phyloP scores from a whole-genome alignment of 768 basidiomycete species.

The Lactarius pseudohatsudake region DNA sequence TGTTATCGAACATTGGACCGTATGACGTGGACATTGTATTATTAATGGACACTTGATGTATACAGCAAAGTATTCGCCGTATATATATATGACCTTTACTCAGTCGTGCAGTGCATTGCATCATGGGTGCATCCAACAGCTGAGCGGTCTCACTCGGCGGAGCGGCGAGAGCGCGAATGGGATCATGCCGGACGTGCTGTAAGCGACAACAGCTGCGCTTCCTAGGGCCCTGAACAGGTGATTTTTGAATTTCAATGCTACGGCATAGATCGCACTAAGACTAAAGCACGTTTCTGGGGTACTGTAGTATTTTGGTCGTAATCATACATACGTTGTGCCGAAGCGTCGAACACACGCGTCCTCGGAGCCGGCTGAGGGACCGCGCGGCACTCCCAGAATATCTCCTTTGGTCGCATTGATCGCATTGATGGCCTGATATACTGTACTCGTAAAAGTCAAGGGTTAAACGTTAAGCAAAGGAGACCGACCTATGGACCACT shows the following conservation, averaged over 20 bases:
- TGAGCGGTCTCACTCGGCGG: neutral
- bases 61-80: neutral
- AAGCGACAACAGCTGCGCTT: too few relatives aligned
- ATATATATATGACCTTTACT: neutral
- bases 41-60: conserved; percentile 6
- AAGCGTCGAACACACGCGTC: neutral
- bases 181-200: too few relatives aligned
- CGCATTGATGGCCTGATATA: neutral
- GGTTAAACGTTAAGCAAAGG: too few relatives aligned
- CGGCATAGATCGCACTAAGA: neutral
- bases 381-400: neutral
- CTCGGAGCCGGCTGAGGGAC: neutral
- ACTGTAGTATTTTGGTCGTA: neutral
- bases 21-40: conserved; percentile 9
- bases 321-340: neutral
- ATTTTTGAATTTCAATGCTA: neutral
- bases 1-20: conserved; percentile 5
- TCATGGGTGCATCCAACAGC: neutral
- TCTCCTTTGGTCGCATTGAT: neutral
- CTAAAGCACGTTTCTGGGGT: too few relatives aligned
- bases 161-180: too few relatives aligned
- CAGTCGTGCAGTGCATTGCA: neutral
- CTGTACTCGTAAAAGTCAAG: too few relatives aligned
- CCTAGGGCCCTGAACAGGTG: neutral
- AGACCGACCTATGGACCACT: too few relatives aligned